These are phyloP conservation scores for Penicillium sp. DNA, from an alignment of 2,329 filamentous ascomycete genomes.

Conservation along the genomic window DNA sequence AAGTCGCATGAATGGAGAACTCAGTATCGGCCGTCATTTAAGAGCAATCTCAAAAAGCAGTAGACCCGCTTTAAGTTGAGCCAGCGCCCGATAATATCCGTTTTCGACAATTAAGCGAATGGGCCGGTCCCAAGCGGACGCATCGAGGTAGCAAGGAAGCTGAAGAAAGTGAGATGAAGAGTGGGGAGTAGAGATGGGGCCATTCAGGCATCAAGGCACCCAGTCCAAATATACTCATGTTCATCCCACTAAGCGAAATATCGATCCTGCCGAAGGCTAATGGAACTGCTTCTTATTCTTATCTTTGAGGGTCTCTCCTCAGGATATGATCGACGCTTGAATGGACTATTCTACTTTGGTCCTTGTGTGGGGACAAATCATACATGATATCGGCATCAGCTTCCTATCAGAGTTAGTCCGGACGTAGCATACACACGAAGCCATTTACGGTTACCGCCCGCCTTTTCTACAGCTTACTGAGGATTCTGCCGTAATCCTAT, in stretches of 20 bases:
- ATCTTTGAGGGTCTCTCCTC: no score
- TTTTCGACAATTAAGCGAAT: no score
- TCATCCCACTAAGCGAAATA: no score
- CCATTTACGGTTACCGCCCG: no score
- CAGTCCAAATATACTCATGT: neutral
- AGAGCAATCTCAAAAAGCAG: neutral
- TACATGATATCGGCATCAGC: neutral
- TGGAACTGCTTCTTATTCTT: no score
- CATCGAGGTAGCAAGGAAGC: neutral
- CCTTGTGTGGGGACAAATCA: neutral
- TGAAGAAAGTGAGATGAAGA: neutral
- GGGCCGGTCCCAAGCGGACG: neutral
- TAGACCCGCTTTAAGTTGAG: no score
- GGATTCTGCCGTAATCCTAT: no score
- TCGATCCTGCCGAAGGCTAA: no score
- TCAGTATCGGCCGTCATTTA: neutral
- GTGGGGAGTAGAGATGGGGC: neutral
- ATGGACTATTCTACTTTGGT: neutral
- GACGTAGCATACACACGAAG: no score
- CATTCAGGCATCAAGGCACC: neutral
- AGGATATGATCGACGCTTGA: no score
- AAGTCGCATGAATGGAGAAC: neutral
- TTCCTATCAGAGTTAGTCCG: no score
- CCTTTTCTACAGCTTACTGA: no score
- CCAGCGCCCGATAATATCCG: neutral